A percentile compares a stretch with the other conserved stretches of the same genome.
Evolutionary conservation across 2,329 filamentous ascomycete species (phyloP).

Genomic region (Penicillium sp.): DNA sequence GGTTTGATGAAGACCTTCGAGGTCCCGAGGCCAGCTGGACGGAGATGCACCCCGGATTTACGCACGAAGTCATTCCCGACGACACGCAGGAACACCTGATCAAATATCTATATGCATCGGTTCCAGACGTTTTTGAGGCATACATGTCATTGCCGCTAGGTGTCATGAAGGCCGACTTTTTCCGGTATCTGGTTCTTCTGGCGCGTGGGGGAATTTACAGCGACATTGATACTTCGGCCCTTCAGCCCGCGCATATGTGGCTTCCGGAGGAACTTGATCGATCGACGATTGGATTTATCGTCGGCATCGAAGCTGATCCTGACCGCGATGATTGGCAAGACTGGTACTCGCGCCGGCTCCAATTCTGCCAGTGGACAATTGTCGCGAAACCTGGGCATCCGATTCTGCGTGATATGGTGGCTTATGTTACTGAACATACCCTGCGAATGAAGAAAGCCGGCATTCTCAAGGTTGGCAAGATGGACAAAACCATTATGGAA

Average conservation of each 20-base stretch:
- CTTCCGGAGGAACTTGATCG: slow-evolving; percentile 75
- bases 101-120: slow-evolving; percentile 78
- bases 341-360: slow-evolving; percentile 94
- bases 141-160: slow-evolving; percentile 71
- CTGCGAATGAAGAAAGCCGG: slow-evolving; percentile 69
- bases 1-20: slow-evolving; percentile 73
- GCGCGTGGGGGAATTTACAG: slow-evolving; percentile 81
- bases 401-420: slow-evolving; percentile 80
- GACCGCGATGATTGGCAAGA: slow-evolving; percentile 88
- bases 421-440: slow-evolving; percentile 79
- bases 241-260: slow-evolving; percentile 84
- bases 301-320: slow-evolving; percentile 95
- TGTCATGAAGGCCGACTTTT: slow-evolving; percentile 77
- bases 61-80: slow-evolving; percentile 97
- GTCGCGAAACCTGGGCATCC: slow-evolving; percentile 94
- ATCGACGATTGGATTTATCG: slow-evolving; percentile 76
- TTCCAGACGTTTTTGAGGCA: slow-evolving; percentile 75
- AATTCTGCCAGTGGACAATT: slow-evolving; percentile 99
- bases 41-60: slow-evolving; percentile 79
- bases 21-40: slow-evolving; percentile 88
- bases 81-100: slow-evolving; percentile 77
- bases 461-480: slow-evolving; percentile 59
- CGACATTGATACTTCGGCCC: slow-evolving; percentile 85
- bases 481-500: slow-evolving; percentile 78
- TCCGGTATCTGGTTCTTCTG: slow-evolving; percentile 71